Base-by-base conservation (phyloP, 106 monocot genomes). In the Triglochin maritima region DNA sequence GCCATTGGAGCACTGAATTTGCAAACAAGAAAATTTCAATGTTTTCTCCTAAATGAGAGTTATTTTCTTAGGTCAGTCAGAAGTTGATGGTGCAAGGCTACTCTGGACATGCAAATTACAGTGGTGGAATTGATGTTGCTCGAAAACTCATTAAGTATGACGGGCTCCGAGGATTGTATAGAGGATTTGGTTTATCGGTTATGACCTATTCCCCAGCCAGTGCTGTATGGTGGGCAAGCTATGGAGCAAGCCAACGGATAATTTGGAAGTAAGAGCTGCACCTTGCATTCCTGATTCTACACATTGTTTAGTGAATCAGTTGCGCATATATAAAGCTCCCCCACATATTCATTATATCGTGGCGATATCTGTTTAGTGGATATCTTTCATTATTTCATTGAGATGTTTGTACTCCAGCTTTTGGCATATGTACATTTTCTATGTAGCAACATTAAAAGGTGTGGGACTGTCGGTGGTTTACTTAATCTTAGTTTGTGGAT, bases 161-260 rank as follows among this genome's bases (percentile, higher is more conserved):
- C 70, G 98, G 98, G 47, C 64, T 92, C 17, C 76, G 84, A 15
- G 92, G 98, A 41, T 72, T 99, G 41, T 99, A 99, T 49, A 88
- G 92, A 84, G 98, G 98, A 71, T 99, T 92, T 86, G 88, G 92
- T 9, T 59, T 99, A 68, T 99, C 98, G 59, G 69, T 86, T 56
- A 86, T 99, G 92, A 92, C 92, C 17, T 92, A 99, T 71, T 81
- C 98, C 55, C 92, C 98, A 56, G 88, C 98, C 4, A 92, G 98
- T 89, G 98, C 92, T 69, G 92, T 99, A 16, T 99, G 98, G 98
- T 99, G 98, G 98, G 98, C 98, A 73, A 99, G 86, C 56, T 99
- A 99, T 85, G 98, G 98, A 16, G 89, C 89, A 46, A 99, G 92
- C 62, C 98, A 92, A 75, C 81, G 92, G 11, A 63, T 92, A 51